Evolutionary conservation across 495 filamentous ascomycete genomes (phyloP).

Genomic region (Penicillium silybi): DNA sequence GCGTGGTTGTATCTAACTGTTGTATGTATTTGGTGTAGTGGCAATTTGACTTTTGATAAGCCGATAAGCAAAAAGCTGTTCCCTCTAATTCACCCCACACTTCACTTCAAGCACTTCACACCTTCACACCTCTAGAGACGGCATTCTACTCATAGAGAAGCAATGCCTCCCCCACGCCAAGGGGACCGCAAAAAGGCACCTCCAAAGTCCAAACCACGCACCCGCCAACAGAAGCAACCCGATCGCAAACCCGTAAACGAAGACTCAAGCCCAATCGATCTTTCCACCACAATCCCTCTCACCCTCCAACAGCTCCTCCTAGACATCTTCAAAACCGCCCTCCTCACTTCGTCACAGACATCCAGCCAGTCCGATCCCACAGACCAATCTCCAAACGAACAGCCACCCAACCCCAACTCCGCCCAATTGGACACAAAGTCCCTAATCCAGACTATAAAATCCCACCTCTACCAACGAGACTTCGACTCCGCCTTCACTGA

Average conservation of each 20-base stretch:
- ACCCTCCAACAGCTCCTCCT: slow-evolving; percentile 69
- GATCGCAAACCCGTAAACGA: slow-evolving; percentile 11
- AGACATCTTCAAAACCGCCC: slow-evolving; percentile 68
- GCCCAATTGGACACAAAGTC: slow-evolving; percentile 40
- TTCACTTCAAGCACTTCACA: slow-evolving; percentile 1
- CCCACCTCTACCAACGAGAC: slow-evolving; percentile 77
- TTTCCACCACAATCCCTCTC: slow-evolving; percentile 35
- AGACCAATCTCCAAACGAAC: slow-evolving; percentile 3
- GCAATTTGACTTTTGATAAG: slow-evolving; percentile 21
- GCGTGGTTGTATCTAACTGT: slow-evolving; percentile 10
- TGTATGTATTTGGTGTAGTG: slow-evolving; percentile 9
- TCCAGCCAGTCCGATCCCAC: slow-evolving; percentile 4
- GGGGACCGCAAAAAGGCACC: background rate
- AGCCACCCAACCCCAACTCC: slow-evolving; percentile 2
- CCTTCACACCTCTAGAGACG: background rate
- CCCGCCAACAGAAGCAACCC: slow-evolving; percentile 13
- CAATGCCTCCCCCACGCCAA: background rate
- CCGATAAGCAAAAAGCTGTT: slow-evolving; percentile 16
- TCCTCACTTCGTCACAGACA: slow-evolving; percentile 29
- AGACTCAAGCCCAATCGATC: slow-evolving; percentile 14
- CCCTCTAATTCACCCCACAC: background rate
- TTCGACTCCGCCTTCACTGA: slow-evolving; percentile 71
- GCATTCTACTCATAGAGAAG: background rate
- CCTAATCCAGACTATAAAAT: slow-evolving; percentile 74
- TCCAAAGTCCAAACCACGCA: background rate